phyloP scores from a whole-genome alignment of 805 yeast species.

The Starmerella floricola region DNA sequence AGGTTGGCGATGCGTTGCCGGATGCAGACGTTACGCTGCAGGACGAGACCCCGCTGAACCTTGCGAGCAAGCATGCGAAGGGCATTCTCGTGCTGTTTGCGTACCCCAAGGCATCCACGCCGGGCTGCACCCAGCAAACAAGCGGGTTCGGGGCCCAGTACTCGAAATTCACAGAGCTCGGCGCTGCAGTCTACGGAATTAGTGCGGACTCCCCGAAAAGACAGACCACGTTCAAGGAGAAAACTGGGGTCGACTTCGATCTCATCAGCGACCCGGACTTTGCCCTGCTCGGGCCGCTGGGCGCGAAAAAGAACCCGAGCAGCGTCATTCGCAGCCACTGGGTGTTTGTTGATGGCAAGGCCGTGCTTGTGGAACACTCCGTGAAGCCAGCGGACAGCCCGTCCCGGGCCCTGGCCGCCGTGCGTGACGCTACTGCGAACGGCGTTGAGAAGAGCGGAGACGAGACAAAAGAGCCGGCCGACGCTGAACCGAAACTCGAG shows the following conservation, averaged over 20 bases:
- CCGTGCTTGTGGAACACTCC: constrained; percentile 41
- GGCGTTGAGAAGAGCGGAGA: neutral
- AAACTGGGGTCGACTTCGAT: constrained; percentile 61
- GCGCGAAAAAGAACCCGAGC: constrained; percentile 67
- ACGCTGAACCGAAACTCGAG: constrained; percentile 2
- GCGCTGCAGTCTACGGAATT: constrained; percentile 59
- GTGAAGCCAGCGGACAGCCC: constrained; percentile 36
- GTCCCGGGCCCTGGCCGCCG: constrained; percentile 23
- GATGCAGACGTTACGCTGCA: constrained; percentile 53
- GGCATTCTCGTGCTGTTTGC: constrained; percentile 44
- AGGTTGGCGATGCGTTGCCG: constrained; percentile 51
- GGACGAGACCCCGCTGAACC: constrained; percentile 48
- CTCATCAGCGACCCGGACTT: constrained; percentile 66
- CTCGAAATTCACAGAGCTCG: constrained; percentile 39
- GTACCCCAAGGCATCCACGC: constrained; percentile 86
- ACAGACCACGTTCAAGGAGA: constrained; percentile 62
- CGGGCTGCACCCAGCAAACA: constrained; percentile 94
- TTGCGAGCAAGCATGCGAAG: constrained; percentile 31
- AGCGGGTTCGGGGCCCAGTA: constrained; percentile 69
- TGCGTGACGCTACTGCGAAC: constrained; percentile 6
- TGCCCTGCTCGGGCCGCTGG: constrained; percentile 57
- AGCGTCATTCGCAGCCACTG: constrained; percentile 87
- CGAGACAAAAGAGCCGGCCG: constrained; percentile 1
- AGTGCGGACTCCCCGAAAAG: constrained; percentile 73
- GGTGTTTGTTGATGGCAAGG: constrained; percentile 69